Evolutionary conservation across 2,329 filamentous ascomycete genomes (phyloP).

Genomic region (Fusarium succisae): DNA sequence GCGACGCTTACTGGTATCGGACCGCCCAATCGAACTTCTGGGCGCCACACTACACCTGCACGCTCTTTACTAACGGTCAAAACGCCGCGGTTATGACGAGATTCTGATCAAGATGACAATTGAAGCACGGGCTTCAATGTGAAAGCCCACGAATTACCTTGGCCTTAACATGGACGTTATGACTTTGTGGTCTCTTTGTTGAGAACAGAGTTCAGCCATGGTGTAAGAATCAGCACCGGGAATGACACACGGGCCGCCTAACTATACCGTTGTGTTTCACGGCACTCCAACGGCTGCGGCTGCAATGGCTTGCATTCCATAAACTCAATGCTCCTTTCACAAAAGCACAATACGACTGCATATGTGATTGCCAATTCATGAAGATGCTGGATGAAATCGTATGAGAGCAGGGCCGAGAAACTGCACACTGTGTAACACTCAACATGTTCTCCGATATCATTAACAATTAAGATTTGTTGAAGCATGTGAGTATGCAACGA

Average conservation of each 20-base stretch:
- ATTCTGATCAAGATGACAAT: slow-evolving; percentile 5
- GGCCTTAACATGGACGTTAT: not conserved
- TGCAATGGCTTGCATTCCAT: slow-evolving; percentile 9
- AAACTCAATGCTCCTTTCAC: not conserved
- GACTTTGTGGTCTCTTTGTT: not conserved
- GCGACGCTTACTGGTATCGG: slow-evolving; percentile 1
- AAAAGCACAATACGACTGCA: not conserved
- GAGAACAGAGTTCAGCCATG: slow-evolving; percentile 28
- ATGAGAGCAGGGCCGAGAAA: not conserved
- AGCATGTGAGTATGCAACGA: slow-evolving; percentile 13
- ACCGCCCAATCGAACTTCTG: not conserved
- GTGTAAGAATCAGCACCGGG: slow-evolving; percentile 12
- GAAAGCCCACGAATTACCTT: not conserved
- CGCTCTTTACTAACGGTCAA: slow-evolving; percentile 24
- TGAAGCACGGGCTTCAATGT: slow-evolving; percentile 2
- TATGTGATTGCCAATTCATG: not conserved
- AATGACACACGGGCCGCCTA: slow-evolving; percentile 24
- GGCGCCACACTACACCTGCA: slow-evolving; percentile 20
- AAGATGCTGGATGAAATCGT: not conserved
- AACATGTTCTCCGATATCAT: not conserved
- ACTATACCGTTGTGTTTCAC: slow-evolving; percentile 11
- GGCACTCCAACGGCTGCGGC: slow-evolving; percentile 23
- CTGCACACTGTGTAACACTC: not conserved
- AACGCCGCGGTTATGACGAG: slow-evolving; percentile 14
- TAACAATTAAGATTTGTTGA: slow-evolving; percentile 2